Conservation (phyloP, 371 early-diverging fungal genomes). For the Mucor racemosus region DNA sequence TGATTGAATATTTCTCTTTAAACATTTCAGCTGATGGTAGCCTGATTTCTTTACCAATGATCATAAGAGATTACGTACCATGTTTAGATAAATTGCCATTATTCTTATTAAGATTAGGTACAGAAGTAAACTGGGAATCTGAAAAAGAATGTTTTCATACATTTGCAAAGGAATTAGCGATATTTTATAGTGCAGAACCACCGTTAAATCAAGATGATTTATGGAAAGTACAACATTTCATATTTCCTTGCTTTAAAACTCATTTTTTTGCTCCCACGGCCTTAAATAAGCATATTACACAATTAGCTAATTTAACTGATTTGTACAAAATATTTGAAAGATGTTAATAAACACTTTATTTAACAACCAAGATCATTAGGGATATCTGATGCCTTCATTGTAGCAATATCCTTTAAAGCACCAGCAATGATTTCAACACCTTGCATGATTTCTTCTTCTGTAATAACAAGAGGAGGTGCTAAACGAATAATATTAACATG, state of each 20-base stretch:
- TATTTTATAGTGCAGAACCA: conserved; percentile 79
- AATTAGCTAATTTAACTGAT: conserved; percentile 84
- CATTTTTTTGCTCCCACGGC: conserved; percentile 66
- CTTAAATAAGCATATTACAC: conserved; percentile 58
- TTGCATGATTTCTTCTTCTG: conserved; percentile 82
- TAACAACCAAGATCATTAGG: conserved; percentile 37
- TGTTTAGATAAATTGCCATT: conserved; percentile 82
- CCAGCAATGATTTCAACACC: conserved; percentile 84
- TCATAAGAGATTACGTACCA: conserved; percentile 80
- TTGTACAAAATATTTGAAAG: conserved; percentile 94
- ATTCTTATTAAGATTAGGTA: conserved; percentile 80
- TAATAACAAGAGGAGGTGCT: conserved; percentile 94
- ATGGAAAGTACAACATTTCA: conserved; percentile 71
- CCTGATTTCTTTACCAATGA: conserved; percentile 74
- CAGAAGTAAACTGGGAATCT: conserved; percentile 83
- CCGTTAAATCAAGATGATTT: conserved; percentile 46
- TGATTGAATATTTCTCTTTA: conserved; percentile 86
- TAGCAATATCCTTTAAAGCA: conserved; percentile 71
- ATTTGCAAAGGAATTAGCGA: conserved; percentile 73
- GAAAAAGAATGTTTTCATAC: conserved; percentile 83
- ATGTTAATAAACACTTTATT: conserved; percentile 51
- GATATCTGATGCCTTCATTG: conserved; percentile 60
- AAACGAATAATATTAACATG: conserved; percentile 97
- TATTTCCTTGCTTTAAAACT: conserved; percentile 80
- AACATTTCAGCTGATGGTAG: conserved; percentile 65